Base-by-base conservation (phyloP, 2,329 filamentous ascomycete species). In the Botrytis squamosa region DNA sequence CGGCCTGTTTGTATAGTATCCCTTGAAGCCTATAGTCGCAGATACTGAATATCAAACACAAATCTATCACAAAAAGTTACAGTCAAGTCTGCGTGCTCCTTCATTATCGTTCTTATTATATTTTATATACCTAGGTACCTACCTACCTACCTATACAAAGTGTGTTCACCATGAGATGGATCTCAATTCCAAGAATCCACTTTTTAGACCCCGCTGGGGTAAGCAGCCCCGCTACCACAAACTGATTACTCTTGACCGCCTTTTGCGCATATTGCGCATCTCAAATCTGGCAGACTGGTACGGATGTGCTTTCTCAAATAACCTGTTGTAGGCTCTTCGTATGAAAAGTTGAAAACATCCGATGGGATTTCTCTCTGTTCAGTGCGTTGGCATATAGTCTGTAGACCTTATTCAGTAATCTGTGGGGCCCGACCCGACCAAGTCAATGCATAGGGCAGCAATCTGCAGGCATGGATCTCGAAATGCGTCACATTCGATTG, bases 361-460 rank as follows among this genome's bases (percentile, higher is more conserved):
- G 29, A 60, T 60, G n/a, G 20, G 14, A 57, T 49, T 29, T 49
- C 29, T 38, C 40, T 44, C 70, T 67, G 29, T 52, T 68, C 52
- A 52, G 64, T 72, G 71, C 71, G 71, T 69, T 72, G 71, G 40
- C 71, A 72, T 20, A 44, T n/a, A n/a, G n/a, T n/a, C n/a, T n/a
- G n/a, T n/a, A 38, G 29, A 49, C 65, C 40, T 72, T 69, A 52
- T 62, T 69, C 52, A 55, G 71, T 62, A 72, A 72, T 40, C 6
- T 59, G 71, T 69, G 63, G 63, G 71, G 71, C 71, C 65, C 65
- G 40, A 68, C 64, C 52, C 71, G 33, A 62, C 63, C 40, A 59
- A 69, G 33, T 46, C 55, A 59, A 67, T 69, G 63, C 55, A 68
- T 72, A 72, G 64, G 71, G 71, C 65, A 72, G 71, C 71, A 72